These are phyloP conservation scores for Nemania sp. DNA, from an alignment of 2,329 filamentous ascomycete species.

Conservation along the genomic window DNA sequence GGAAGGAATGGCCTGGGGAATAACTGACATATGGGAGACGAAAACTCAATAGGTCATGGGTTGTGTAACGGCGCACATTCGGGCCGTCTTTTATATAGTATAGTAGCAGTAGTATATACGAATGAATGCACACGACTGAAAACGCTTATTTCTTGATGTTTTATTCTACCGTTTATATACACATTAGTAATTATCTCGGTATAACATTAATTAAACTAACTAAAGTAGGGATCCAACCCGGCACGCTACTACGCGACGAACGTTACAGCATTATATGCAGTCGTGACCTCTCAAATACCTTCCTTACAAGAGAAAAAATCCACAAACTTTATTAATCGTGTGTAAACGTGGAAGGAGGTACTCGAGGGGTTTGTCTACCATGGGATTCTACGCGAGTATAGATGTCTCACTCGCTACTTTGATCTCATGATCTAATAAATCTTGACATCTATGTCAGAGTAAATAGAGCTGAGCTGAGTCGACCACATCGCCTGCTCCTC, in stretches of 20 bases:
- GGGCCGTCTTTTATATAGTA: conserved; percentile 18
- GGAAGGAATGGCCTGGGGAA: not conserved
- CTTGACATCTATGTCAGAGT: not conserved
- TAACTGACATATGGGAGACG: conserved; percentile 6
- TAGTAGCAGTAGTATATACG: conserved; percentile 30
- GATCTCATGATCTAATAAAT: conserved; percentile 24
- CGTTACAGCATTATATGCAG: not conserved
- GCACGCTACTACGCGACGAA: not conserved
- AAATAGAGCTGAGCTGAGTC: not conserved
- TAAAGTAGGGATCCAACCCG: conserved; percentile 8
- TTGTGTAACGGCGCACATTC: conserved; percentile 18
- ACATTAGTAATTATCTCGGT: no score
- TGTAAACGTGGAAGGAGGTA: not conserved
- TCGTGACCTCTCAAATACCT: conserved; percentile 6
- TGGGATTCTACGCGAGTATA: not conserved
- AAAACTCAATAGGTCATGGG: conserved; percentile 1
- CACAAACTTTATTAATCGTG: not conserved
- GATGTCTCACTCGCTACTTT: not conserved
- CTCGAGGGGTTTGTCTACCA: not conserved
- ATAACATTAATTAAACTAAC: conserved; percentile 17
- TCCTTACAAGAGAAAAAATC: not conserved
- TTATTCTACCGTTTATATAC: not conserved
- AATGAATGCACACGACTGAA: conserved; percentile 37
- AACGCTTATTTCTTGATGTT: not conserved
- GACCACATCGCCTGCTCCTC: not conserved